A percentile compares a stretch with the other conserved stretches of the same genome.
phyloP scores from a whole-genome alignment of 331 rosid species.

The Acacia concinna region DNA sequence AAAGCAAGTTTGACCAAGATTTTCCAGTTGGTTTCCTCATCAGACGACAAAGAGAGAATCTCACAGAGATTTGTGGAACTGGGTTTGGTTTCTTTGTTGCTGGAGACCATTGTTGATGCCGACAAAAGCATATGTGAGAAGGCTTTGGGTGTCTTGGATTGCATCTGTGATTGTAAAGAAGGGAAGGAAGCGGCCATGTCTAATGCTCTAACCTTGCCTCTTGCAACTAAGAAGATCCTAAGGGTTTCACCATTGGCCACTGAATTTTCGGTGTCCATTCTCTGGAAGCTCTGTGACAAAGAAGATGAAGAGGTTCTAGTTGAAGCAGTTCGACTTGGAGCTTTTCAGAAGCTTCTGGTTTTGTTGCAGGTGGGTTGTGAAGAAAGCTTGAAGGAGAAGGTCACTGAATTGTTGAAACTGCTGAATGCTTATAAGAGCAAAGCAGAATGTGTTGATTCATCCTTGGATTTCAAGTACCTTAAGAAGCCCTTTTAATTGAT shows the following conservation, averaged over 20 bases:
- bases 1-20: constrained; percentile 64
- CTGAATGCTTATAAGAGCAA: constrained; percentile 56
- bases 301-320: constrained; percentile 42
- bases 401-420: constrained; percentile 63
- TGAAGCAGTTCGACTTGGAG: constrained; percentile 72
- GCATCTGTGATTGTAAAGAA: constrained; percentile 47
- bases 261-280: constrained; percentile 52
- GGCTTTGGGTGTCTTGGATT: constrained; percentile 64
- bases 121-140: constrained; percentile 62
- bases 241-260: constrained; percentile 66
- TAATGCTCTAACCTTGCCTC: constrained; percentile 72
- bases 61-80: constrained; percentile 51
- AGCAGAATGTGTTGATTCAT: constrained; percentile 65
- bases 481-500: constrained; percentile 56
- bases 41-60: constrained; percentile 23
- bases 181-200: constrained; percentile 55
- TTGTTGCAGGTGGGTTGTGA: constrained; percentile 78
- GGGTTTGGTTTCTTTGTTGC: constrained; percentile 62
- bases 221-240: constrained; percentile 74
- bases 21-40: constrained; percentile 53
- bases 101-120: constrained; percentile 67
- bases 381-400: constrained; percentile 62
- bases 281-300: constrained; percentile 67
- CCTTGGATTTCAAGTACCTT: constrained; percentile 61
- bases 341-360: constrained; percentile 73